Percentiles rank a stretch among this genome's conserved stretches.
These are phyloP conservation scores for Fulvia fulva DNA, from an alignment of 2,329 filamentous ascomycete genomes.

Conservation along the genomic window DNA sequence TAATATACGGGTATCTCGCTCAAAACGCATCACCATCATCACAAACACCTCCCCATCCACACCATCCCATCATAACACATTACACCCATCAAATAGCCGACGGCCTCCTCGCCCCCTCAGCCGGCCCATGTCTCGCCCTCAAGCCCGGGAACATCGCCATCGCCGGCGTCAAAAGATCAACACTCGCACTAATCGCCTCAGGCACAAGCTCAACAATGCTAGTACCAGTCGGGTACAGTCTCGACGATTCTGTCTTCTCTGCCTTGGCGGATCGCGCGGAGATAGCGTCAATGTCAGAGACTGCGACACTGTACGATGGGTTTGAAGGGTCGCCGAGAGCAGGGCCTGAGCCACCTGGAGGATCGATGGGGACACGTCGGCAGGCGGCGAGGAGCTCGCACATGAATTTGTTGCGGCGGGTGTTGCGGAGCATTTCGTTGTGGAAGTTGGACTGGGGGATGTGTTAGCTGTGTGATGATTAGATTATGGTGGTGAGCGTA, in stretches of 20 bases:
- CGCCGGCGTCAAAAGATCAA: constrained; percentile 6
- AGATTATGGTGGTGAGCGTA: background rate
- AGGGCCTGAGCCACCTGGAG: constrained; percentile 57
- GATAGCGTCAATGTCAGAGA: constrained; percentile 15
- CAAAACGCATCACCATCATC: too few relatives aligned
- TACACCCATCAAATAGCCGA: background rate
- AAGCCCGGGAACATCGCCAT: constrained; percentile 15
- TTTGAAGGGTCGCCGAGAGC: constrained; percentile 57
- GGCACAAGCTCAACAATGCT: constrained; percentile 9
- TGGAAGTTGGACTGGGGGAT: constrained; percentile 40
- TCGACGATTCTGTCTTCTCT: constrained; percentile 47
- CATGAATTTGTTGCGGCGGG: constrained; percentile 89
- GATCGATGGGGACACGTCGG: constrained; percentile 78
- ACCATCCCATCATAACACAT: background rate
- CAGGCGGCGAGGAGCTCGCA: constrained; percentile 79
- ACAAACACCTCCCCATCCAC: too few relatives aligned
- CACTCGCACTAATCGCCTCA: background rate
- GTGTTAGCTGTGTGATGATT: background rate
- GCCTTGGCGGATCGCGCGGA: constrained; percentile 10
- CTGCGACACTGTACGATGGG: constrained; percentile 59
- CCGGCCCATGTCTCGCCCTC: constrained; percentile 3
- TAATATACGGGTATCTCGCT: too few relatives aligned
- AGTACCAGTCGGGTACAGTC: constrained; percentile 43
- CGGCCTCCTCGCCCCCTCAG: background rate
- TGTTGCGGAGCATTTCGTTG: constrained; percentile 70